phyloP scores from a whole-genome alignment of 2,329 filamentous ascomycete genomes.

The Ceratocystis diversiconidia region DNA sequence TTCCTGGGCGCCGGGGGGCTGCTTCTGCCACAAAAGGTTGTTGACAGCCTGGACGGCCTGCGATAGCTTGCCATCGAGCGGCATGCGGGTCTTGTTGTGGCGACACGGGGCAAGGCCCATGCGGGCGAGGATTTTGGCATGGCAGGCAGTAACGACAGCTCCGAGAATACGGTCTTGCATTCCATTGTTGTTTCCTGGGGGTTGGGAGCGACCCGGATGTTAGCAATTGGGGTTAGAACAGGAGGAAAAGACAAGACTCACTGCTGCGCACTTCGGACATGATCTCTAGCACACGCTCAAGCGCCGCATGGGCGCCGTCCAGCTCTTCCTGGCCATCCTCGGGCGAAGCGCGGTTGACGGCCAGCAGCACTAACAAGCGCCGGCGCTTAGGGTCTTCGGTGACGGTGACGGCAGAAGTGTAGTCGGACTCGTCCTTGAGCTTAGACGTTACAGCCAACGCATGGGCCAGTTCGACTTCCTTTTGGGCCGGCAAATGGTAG shows the following conservation, averaged over 20 bases:
- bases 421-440: slow-evolving; percentile 17
- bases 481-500: slow-evolving; percentile 14
- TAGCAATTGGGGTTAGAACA: neutral
- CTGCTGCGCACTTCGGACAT: slow-evolving; percentile 15
- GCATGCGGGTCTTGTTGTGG: slow-evolving; percentile 18
- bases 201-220: neutral
- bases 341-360: slow-evolving; percentile 14
- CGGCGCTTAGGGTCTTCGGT: slow-evolving; percentile 12
- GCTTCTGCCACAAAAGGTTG: slow-evolving; percentile 10
- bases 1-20: slow-evolving; percentile 8
- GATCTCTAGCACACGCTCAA: slow-evolving; percentile 13
- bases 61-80: slow-evolving; percentile 15
- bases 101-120: slow-evolving; percentile 17
- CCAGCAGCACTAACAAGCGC: slow-evolving; percentile 12
- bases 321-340: slow-evolving; percentile 14
- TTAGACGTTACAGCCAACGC: slow-evolving; percentile 15
- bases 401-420: slow-evolving; percentile 16
- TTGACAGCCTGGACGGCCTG: slow-evolving; percentile 16
- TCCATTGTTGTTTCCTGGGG: slow-evolving; percentile 11
- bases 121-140: slow-evolving; percentile 17
- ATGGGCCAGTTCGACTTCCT: slow-evolving; percentile 17
- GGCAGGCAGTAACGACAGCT: slow-evolving; percentile 14
- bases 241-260: slow-evolving; percentile 8
- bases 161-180: slow-evolving; percentile 14
- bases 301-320: slow-evolving; percentile 7